Evolutionary conservation across 73 alveolate species (phyloP), one percentile per base, ranked within the genome.

Genomic region (Paramecium caudatum): DNA sequence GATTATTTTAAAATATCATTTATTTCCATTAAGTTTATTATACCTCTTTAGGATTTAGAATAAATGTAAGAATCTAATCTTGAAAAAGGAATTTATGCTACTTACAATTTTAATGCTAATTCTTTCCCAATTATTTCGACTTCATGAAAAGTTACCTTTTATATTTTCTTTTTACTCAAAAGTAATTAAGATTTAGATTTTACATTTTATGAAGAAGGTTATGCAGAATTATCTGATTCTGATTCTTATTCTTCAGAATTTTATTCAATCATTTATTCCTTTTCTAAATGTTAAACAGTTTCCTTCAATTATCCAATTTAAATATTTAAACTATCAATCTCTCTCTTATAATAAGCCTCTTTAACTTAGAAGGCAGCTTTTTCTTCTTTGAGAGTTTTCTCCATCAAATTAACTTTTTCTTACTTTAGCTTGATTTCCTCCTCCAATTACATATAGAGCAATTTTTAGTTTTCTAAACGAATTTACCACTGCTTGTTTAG

Each of bases 321-420:
- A 3, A 65, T 65, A 65, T 65, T 65, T 36, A 65, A 65, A 65
- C 49, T 65, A 65, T 65, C 83, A 33, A 65, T 65, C 34, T 65
- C 83, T 36, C 49, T 65, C 5, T 65, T 65, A 9, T 65, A 65
- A 65, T 25, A 65, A 3, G 47, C 50, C 15, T 65, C 83, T 36
- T 65, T 65, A 10, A 65, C 15, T 65, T 30, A 5, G 34, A 16
- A 33, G 1, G 47, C 47, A 65, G 83, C 23, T 36, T 65, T 65
- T 1, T 33, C 49, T 65, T 65, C 83, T 12, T 65, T 65, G 27
- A 65, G 34, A 12, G 47, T 30, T 36, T 65, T 65, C 34, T 65
- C 83, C 34, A 65, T 32, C 2, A 65, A 49, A n/a, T 32, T 36
- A 2, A 65, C 34, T 16, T 65, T 36, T 33, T 65, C 83, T 25